phyloP scores from a whole-genome alignment of 2,329 filamentous ascomycete species.

The Colletotrichum coccodes region DNA sequence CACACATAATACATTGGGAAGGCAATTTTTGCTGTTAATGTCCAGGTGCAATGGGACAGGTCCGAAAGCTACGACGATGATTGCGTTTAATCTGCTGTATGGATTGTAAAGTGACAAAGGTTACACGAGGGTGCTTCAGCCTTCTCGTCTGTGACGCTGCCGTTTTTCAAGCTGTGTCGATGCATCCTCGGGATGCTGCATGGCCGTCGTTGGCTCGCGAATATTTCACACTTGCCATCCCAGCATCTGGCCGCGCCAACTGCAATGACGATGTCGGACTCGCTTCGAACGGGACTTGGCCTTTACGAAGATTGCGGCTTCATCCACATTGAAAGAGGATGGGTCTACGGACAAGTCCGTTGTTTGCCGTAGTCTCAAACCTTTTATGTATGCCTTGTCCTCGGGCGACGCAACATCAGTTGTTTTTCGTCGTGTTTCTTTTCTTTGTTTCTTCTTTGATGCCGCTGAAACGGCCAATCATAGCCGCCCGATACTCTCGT shows the following conservation, averaged over 20 bases:
- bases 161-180: neutral
- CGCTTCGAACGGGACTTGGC: neutral
- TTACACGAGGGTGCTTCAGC: neutral
- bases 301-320: neutral
- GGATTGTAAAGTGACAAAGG: neutral
- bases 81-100: neutral
- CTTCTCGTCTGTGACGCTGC: neutral
- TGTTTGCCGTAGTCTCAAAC: neutral
- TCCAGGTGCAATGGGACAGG: neutral
- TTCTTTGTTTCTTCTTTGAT: neutral
- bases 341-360: neutral
- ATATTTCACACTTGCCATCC: neutral
- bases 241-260: neutral
- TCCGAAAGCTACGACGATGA: neutral
- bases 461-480: slow-evolving; percentile 8
- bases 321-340: neutral
- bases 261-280: neutral
- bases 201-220: neutral
- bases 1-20: neutral
- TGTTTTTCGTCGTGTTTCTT: slow-evolving; percentile 3
- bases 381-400: neutral
- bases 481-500: neutral
- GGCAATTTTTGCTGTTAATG: neutral
- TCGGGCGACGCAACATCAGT: neutral
- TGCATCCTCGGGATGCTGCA: neutral